Percentiles rank a stretch among this genome's conserved stretches.
Conservation (phyloP, 176 grass and related monocot species). For the Themeda triandra region DNA sequence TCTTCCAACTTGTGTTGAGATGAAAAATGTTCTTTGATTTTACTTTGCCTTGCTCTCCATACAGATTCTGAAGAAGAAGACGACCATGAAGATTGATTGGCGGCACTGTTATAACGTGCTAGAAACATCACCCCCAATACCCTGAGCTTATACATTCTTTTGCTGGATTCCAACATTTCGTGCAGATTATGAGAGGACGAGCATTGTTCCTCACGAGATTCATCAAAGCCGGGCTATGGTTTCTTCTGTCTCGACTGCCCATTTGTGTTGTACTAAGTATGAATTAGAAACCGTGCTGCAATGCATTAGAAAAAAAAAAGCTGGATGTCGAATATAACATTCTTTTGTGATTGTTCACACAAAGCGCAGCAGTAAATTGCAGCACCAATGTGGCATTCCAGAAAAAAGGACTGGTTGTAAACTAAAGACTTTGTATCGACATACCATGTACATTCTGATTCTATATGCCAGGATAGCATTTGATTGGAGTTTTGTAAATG, state of each 20-base stretch:
- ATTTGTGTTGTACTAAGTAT: slow-evolving; percentile 8
- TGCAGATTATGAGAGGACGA: slow-evolving; percentile 22
- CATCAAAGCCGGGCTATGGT: background rate
- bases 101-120: background rate
- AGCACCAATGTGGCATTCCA: background rate
- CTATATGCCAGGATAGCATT: background rate
- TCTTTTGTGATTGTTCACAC: slow-evolving; percentile 16
- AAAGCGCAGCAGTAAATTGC: slow-evolving; percentile 1
- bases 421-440: background rate
- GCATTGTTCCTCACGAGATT: slow-evolving; percentile 16
- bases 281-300: background rate
- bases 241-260: background rate
- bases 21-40: background rate
- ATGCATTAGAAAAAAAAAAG: background rate
- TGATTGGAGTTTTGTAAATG: background rate
- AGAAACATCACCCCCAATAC: background rate
- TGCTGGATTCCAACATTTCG: background rate
- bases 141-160: slow-evolving; percentile 17
- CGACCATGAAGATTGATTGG: slow-evolving; percentile 68
- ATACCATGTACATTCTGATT: background rate
- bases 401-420: background rate
- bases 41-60: slow-evolving; percentile 6
- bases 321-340: background rate
- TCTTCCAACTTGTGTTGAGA: background rate
- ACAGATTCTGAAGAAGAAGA: slow-evolving; percentile 83